Evolutionary conservation across 495 filamentous ascomycete species (phyloP), one percentile per base, ranked within the genome.

Genomic region (Ramalina peruviana): DNA sequence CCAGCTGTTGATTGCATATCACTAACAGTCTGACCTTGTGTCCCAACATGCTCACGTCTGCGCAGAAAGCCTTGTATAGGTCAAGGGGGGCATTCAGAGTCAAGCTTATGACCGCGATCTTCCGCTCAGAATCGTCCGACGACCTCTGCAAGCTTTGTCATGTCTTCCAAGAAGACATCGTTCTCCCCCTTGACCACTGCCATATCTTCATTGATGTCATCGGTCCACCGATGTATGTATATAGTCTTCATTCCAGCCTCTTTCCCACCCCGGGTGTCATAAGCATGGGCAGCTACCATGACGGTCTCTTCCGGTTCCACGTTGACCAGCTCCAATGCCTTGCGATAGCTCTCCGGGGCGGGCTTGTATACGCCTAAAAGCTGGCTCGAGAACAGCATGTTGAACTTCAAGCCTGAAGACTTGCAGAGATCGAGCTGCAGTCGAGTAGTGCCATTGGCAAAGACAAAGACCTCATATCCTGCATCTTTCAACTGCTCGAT

Each of bases 241-340:
- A 72, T 52, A 0, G 72, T 74, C 46, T 57, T 65, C 64, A 77
- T 66, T 1, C 75, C 73, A 26, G 58, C 56, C 7, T 46, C 56
- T 55, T 64, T 66, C 20, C 69, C 75, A 0, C 67, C 74, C 6
- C 69, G 60, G 3, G 72, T 43, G 52, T 76, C 74, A 60, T 72
- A 76, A 15, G 71, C 72, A 63, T 77, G 72, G 27, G 74, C 73
- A 15, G 73, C 74, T n/a, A 76, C 72, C 60, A 69, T 59, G 4
- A 75, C 71, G 15, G 62, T 65, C 54, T 78, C 66, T 20, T 71
- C 64, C 1, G 72, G 67, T 25, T 53, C 50, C n/a, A 69, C 54
- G 45, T 67, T 64, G 10, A 75, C 61, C 19, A 73, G 54, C 38
- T 68, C 46, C 36, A 75, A 57, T 4, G 61, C 70, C 52, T 68